phyloP scores from a whole-genome alignment of 2,329 filamentous ascomycete species.

The Aspergillus tubingensis region DNA sequence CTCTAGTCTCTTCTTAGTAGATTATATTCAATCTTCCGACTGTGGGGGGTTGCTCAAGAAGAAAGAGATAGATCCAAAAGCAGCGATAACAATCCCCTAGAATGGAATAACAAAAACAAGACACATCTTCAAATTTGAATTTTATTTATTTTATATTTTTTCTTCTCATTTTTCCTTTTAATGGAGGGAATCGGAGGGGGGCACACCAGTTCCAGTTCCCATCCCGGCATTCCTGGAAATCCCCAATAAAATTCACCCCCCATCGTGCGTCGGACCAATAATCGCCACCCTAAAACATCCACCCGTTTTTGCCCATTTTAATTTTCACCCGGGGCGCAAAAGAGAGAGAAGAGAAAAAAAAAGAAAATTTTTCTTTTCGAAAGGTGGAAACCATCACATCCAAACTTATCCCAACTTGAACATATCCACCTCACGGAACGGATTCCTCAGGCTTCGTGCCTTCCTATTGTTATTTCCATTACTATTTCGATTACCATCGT shows the following conservation, averaged over 20 bases:
- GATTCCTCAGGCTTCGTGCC: conserved; percentile 7
- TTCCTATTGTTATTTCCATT: conserved; percentile 11
- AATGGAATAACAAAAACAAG: conserved; percentile 5
- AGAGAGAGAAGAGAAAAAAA: conserved; percentile 6
- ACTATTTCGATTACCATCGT: conserved; percentile 16
- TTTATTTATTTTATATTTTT: conserved; percentile 2
- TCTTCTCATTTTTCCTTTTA: background rate
- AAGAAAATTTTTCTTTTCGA: conserved; percentile 1
- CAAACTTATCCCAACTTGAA: no score
- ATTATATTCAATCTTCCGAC: background rate
- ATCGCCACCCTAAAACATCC: conserved; percentile 24
- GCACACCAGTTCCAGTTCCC: background rate
- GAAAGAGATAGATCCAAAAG: background rate
- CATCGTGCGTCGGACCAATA: conserved; percentile 26
- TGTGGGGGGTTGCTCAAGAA: background rate
- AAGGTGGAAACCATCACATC: conserved; percentile 8
- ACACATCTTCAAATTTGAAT: conserved; percentile 5
- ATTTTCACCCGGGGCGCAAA: conserved; percentile 15
- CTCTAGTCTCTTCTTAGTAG: conserved; percentile 2
- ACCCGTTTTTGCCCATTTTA: conserved; percentile 18
- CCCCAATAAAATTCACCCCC: conserved; percentile 2
- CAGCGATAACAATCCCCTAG: conserved; percentile 1
- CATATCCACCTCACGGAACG: background rate
- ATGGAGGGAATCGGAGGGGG: background rate
- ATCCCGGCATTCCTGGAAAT: conserved; percentile 8